Conservation (phyloP, 2,329 filamentous ascomycete species). For the Fonsecaea pedrosoi region DNA sequence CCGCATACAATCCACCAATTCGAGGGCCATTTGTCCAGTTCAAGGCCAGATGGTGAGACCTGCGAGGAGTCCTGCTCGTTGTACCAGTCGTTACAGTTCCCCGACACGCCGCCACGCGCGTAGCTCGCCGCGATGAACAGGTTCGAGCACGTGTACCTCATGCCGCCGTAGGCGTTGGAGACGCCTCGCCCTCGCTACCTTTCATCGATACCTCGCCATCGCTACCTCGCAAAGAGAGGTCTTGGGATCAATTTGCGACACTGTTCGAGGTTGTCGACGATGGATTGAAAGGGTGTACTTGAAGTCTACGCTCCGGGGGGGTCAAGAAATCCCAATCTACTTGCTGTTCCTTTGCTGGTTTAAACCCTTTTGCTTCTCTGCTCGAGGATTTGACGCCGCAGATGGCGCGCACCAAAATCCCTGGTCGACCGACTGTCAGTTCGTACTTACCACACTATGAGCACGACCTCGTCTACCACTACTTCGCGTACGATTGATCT, state of each 20-base stretch:
- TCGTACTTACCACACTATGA: conserved; percentile 91
- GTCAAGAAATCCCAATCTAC: too few species aligned
- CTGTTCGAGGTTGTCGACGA: too few species aligned
- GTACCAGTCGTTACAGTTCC: conserved; percentile 72
- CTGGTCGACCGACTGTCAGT: conserved; percentile 94
- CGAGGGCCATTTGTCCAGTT: too few species aligned
- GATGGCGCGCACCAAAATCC: conserved; percentile 97
- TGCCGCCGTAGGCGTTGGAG: conserved; percentile 67
- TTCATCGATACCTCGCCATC: too few species aligned
- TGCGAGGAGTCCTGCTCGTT: conserved; percentile 67
- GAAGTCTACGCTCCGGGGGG: too few species aligned
- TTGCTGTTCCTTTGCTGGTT: too few species aligned
- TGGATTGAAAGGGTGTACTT: too few species aligned
- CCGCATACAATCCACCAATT: too few species aligned
- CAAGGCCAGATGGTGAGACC: conserved; percentile 39
- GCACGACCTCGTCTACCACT: conserved; percentile 64
- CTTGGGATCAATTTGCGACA: too few species aligned
- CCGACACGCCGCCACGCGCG: conserved; percentile 38
- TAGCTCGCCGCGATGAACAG: conserved; percentile 60
- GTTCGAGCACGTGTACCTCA: conserved; percentile 70
- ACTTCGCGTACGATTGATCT: conserved; percentile 52
- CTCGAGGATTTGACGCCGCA: conserved; percentile 82
- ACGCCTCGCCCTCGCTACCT: conserved; percentile 37
- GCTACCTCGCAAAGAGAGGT: too few species aligned
- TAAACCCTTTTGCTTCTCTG: conserved; percentile 76